Conservation (phyloP, 305 asterid genomes). For the Fraxinus floribunda region DNA sequence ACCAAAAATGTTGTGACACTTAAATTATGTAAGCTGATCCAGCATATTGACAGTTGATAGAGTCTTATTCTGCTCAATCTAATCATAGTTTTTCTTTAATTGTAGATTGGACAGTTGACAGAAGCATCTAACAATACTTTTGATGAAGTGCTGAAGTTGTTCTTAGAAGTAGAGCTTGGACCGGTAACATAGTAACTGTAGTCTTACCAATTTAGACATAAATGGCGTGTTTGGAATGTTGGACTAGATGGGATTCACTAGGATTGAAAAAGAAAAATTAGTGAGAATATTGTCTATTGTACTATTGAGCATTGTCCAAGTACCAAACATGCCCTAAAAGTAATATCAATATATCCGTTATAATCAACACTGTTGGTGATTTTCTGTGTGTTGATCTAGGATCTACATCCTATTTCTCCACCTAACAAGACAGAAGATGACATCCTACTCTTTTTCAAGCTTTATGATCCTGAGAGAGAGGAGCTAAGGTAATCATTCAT, state of each 20-base stretch:
- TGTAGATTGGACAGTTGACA: conserved; percentile 29
- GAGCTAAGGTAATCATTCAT: conserved; percentile 27
- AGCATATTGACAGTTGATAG: conserved; percentile 3
- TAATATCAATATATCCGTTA: not conserved
- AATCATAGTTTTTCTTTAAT: conserved; percentile 11
- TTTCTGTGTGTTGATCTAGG: conserved; percentile 15
- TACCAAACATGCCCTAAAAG: not conserved
- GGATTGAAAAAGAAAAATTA: not conserved
- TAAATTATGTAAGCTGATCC: not conserved
- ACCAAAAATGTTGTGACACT: not conserved
- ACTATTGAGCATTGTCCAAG: not conserved
- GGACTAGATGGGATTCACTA: not conserved
- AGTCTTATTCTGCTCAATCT: not conserved
- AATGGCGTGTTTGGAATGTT: not conserved
- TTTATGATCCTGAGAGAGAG: conserved; percentile 33
- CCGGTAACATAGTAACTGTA: conserved; percentile 14
- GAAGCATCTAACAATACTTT: conserved; percentile 22
- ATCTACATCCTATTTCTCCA: conserved; percentile 21
- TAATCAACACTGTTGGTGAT: conserved; percentile 10
- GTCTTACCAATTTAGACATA: not conserved
- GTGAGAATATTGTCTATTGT: not conserved
- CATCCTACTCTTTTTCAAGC: conserved; percentile 33
- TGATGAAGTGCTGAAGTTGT: conserved; percentile 29
- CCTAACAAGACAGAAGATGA: conserved; percentile 31
- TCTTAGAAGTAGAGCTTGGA: conserved; percentile 33